Evolutionary conservation across 2,329 filamentous ascomycete genomes (phyloP).

Genomic region (Fusarium camptoceras): DNA sequence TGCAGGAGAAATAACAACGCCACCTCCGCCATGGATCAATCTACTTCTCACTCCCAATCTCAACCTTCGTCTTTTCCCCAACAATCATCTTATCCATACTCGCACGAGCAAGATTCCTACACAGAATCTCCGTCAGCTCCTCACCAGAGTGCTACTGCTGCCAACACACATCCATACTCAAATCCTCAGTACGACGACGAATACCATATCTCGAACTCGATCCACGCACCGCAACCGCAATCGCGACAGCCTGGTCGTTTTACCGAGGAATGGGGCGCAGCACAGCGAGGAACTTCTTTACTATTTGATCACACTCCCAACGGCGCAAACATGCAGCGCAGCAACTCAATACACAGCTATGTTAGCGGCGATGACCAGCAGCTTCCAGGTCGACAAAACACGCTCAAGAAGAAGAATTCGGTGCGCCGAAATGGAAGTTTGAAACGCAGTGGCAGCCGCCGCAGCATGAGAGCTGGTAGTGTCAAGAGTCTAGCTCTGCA

Average conservation of each 20-base stretch:
- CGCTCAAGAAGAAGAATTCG: constrained; percentile 89
- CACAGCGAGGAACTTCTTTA: constrained; percentile 71
- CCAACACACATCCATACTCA: constrained; percentile 30
- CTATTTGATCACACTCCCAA: constrained; percentile 63
- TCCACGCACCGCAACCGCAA: constrained; percentile 37
- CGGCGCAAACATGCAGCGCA: constrained; percentile 65
- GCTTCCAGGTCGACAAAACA: constrained; percentile 68
- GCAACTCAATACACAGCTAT: constrained; percentile 69
- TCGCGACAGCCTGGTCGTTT: constrained; percentile 62
- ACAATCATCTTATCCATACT: constrained; percentile 35
- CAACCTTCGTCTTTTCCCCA: constrained; percentile 40
- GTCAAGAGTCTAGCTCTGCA: constrained; percentile 83
- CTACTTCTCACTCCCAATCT: constrained; percentile 39
- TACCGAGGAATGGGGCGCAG: constrained; percentile 78
- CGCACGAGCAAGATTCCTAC: constrained; percentile 40
- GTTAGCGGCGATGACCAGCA: constrained; percentile 59
- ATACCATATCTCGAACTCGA: constrained; percentile 29
- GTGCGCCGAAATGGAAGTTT: constrained; percentile 79
- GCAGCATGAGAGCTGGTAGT: constrained; percentile 86
- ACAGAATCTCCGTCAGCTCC: constrained; percentile 37
- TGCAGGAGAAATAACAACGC: constrained; percentile 44
- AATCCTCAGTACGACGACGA: constrained; percentile 39
- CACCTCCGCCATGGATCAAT: constrained; percentile 50
- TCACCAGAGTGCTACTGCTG: constrained; percentile 26
- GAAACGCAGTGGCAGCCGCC: constrained; percentile 81